phyloP scores from a whole-genome alignment of 106 monocot genomes.

The Apostasia ramifera region DNA sequence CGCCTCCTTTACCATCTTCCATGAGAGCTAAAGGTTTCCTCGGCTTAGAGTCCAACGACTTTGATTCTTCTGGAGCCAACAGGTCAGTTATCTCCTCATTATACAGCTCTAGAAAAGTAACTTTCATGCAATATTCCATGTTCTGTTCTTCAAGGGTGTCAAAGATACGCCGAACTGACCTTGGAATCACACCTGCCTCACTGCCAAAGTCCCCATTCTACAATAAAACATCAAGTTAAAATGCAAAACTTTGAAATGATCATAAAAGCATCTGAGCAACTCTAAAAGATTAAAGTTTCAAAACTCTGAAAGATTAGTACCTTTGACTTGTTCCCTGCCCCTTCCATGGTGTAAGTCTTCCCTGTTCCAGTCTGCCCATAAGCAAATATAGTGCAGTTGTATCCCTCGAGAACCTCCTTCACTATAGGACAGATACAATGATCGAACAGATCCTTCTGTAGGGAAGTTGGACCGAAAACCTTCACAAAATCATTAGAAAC shows the following conservation, averaged over 20 bases:
- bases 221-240: not conserved
- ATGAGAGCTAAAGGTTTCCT: slow-evolving; percentile 87
- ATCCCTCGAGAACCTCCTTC: slow-evolving; percentile 58
- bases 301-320: slow-evolving; percentile 2
- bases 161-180: slow-evolving; percentile 49
- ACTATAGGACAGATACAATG: slow-evolving; percentile 48
- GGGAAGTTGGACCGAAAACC: slow-evolving; percentile 60
- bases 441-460: slow-evolving; percentile 54
- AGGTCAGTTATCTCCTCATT: slow-evolving; percentile 71
- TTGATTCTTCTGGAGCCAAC: slow-evolving; percentile 46
- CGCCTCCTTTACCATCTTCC: slow-evolving; percentile 96
- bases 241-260: not conserved
- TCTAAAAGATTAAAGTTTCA: no score
- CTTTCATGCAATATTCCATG: slow-evolving; percentile 67
- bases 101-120: slow-evolving; percentile 65
- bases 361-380: slow-evolving; percentile 69
- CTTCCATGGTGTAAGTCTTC: slow-evolving; percentile 76
- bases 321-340: slow-evolving; percentile 35
- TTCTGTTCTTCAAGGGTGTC: slow-evolving; percentile 43
- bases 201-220: slow-evolving; percentile 51
- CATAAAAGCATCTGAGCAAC: no score
- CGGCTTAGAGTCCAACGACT: slow-evolving; percentile 56
- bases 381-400: slow-evolving; percentile 68
- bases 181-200: slow-evolving; percentile 64
- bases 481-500: slow-evolving; percentile 3